Conservation (phyloP, 2,329 filamentous ascomycete genomes). For the Phyllosticta paracitricarpa region DNA sequence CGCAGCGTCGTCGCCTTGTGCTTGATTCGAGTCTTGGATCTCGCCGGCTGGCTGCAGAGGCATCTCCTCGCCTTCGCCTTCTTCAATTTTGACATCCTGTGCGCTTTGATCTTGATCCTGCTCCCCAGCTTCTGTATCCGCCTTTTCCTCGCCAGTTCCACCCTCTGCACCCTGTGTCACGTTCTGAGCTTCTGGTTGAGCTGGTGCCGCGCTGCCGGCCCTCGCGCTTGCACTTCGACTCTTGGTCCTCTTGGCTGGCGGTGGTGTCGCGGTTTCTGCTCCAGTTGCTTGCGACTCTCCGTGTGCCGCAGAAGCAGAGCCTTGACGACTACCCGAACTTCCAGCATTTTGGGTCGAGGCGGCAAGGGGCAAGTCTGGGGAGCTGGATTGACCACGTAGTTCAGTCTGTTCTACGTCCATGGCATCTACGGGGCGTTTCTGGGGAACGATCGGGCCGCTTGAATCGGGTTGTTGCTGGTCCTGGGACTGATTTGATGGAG, state of each 20-base stretch:
- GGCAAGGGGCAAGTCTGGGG: slow-evolving; percentile 33
- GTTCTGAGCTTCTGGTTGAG: background rate
- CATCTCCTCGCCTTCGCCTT: background rate
- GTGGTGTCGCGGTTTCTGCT: background rate
- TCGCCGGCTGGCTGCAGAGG: background rate
- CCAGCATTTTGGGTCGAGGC: slow-evolving; percentile 18
- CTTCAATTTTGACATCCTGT: background rate
- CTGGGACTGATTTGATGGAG: background rate
- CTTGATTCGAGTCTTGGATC: background rate
- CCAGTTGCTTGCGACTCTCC: background rate
- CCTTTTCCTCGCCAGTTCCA: background rate
- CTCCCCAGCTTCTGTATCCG: background rate
- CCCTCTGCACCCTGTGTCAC: background rate
- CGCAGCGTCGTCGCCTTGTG: background rate
- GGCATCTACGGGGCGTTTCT: slow-evolving; percentile 3
- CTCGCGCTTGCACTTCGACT: background rate
- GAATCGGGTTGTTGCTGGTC: background rate
- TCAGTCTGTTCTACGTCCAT: background rate
- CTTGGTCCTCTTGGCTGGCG: background rate
- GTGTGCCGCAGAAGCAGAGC: slow-evolving; percentile 15
- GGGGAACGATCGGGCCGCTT: background rate
- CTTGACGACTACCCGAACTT: slow-evolving; percentile 23
- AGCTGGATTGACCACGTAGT: slow-evolving; percentile 27
- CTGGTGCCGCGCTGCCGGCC: background rate
- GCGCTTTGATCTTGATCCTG: background rate